A percentile compares a stretch with the other conserved stretches of the same genome.
These are phyloP conservation scores for Turritis glabra DNA, from an alignment of 345 rosid species.

Conservation along the genomic window DNA sequence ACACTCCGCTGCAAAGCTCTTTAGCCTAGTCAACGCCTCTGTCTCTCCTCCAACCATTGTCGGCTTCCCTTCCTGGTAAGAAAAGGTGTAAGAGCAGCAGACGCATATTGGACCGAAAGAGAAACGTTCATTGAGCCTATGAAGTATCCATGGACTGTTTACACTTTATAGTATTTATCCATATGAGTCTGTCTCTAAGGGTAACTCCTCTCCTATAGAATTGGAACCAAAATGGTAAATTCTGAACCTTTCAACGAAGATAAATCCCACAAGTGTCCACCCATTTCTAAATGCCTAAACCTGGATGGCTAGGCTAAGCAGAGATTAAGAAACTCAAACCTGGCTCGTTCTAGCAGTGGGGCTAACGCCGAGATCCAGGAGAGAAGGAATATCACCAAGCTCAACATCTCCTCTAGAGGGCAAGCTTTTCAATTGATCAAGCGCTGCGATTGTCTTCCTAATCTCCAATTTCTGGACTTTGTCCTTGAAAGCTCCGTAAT, in stretches of 20 bases:
- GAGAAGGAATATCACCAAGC: slow-evolving; percentile 85
- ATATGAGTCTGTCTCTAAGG: background rate
- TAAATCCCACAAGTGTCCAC: background rate
- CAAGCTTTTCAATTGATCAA: slow-evolving; percentile 81
- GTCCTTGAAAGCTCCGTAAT: slow-evolving; percentile 75
- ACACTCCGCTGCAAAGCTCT: slow-evolving; percentile 79
- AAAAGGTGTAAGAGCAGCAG: slow-evolving; percentile 9
- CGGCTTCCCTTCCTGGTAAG: slow-evolving; percentile 67
- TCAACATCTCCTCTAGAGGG: slow-evolving; percentile 95
- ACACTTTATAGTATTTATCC: background rate
- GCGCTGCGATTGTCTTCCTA: slow-evolving; percentile 78
- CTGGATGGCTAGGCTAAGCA: slow-evolving; percentile 7
- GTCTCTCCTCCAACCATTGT: slow-evolving; percentile 96
- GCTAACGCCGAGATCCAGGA: slow-evolving; percentile 81
- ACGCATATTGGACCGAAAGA: background rate
- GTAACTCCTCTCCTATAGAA: background rate
- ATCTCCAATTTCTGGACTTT: slow-evolving; percentile 75
- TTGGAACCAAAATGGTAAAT: background rate
- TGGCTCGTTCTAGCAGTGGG: slow-evolving; percentile 55
- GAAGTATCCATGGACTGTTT: background rate
- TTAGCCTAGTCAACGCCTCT: slow-evolving; percentile 77
- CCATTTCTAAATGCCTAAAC: slow-evolving; percentile 2
- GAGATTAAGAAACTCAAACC: slow-evolving; percentile 45
- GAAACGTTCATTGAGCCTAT: background rate
- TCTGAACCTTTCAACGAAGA: background rate